phyloP scores from a whole-genome alignment of 257 asterid species.

The Datura wrightii region DNA sequence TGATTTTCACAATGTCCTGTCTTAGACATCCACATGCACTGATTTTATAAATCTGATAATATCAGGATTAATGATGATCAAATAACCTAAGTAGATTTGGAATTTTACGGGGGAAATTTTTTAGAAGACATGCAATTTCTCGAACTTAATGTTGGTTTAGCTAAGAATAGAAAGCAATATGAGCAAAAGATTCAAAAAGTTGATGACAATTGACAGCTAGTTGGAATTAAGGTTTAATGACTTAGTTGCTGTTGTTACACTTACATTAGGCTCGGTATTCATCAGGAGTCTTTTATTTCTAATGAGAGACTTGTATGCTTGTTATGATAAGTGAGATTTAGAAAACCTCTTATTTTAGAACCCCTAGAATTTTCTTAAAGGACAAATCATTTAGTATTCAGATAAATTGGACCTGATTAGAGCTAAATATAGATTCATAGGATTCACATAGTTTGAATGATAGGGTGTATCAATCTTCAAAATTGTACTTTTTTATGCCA shows the following conservation, averaged over 20 bases:
- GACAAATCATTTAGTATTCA: background rate
- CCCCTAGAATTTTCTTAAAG: background rate
- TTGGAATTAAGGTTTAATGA: background rate
- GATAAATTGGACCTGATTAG: background rate
- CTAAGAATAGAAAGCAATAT: background rate
- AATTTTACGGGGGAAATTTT: background rate
- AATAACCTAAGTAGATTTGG: background rate
- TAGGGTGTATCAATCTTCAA: background rate
- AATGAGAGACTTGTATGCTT: background rate
- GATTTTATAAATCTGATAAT: background rate
- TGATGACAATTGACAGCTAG: background rate
- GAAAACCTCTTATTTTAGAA: background rate
- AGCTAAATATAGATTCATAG: constrained; percentile 2
- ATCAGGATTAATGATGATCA: background rate
- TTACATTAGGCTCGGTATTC: background rate
- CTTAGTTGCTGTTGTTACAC: background rate
- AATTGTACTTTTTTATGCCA: background rate
- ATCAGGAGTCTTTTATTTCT: background rate
- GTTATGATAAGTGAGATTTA: background rate
- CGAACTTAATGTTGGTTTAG: background rate
- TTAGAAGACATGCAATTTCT: background rate
- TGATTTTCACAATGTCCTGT: background rate
- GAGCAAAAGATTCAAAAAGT: background rate
- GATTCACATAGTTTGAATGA: background rate
- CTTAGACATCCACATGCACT: background rate